Conservation (phyloP, 2,329 filamentous ascomycete genomes). For the Fusarium azukiicola region DNA sequence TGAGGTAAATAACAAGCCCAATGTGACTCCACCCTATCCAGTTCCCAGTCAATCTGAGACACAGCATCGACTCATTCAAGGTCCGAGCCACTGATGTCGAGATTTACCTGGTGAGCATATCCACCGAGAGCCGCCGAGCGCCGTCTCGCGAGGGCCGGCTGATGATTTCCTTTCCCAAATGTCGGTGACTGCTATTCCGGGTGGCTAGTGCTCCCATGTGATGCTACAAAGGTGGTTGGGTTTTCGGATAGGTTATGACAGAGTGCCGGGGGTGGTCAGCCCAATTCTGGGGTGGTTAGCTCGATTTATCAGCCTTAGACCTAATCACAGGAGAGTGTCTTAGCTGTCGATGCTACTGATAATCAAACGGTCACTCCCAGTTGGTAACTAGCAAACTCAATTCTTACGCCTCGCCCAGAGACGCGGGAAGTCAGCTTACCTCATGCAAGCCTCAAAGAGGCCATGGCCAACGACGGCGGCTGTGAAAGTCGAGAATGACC, state of each 20-base stretch:
- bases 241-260: not conserved
- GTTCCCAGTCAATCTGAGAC: constrained; percentile 10
- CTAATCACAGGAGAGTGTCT: not conserved
- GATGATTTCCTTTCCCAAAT: constrained; percentile 2
- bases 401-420: not conserved
- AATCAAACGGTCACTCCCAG: not conserved
- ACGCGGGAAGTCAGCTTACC: not conserved
- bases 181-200: constrained; percentile 9
- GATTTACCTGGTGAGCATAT: not conserved
- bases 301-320: not conserved
- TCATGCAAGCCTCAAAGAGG: not conserved
- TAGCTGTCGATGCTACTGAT: not conserved
- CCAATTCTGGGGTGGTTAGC: not conserved
- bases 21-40: constrained; percentile 4
- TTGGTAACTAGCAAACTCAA: not conserved
- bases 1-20: constrained; percentile 14
- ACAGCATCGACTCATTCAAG: constrained; percentile 10
- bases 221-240: not conserved
- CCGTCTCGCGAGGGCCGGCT: constrained; percentile 10
- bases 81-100: constrained; percentile 14
- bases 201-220: not conserved
- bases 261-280: too few species aligned
- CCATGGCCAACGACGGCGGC: too few species aligned
- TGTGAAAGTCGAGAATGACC: not conserved
- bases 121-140: constrained; percentile 15